Conservation (phyloP, 805 yeast genomes). For the Ogataea pini region DNA sequence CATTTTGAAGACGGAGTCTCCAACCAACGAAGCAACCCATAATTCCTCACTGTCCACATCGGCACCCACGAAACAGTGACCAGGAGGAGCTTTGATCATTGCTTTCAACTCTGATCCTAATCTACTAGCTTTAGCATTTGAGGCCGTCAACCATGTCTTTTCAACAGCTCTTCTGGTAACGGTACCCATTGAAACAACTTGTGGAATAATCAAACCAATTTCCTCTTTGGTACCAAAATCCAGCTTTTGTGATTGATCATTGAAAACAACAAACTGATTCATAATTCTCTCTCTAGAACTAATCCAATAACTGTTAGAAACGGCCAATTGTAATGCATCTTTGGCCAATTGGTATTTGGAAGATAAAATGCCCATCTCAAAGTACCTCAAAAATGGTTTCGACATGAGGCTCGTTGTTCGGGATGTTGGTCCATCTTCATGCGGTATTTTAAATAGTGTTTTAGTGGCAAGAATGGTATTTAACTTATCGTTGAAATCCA, state of each 20-base stretch:
- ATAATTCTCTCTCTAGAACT: constrained; percentile 82
- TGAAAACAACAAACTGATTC: constrained; percentile 81
- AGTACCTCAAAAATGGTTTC: constrained; percentile 67
- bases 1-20: constrained; percentile 83
- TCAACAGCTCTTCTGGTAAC: constrained; percentile 96
- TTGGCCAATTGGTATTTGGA: constrained; percentile 73
- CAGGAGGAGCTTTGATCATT: constrained; percentile 80
- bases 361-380: constrained; percentile 70
- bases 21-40: constrained; percentile 95
- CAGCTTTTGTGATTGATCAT: constrained; percentile 29
- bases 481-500: constrained; percentile 8
- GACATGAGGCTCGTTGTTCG: constrained; percentile 78
- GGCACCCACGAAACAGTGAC: constrained; percentile 94
- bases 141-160: constrained; percentile 96
- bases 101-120: constrained; percentile 94
- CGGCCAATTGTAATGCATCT: constrained; percentile 75
- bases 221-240: constrained; percentile 23
- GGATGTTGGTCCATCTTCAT: constrained; percentile 75
- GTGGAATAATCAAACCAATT: constrained; percentile 80
- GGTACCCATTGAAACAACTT: constrained; percentile 91
- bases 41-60: constrained; percentile 98
- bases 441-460: constrained; percentile 71
- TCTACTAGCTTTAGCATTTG: constrained; percentile 82
- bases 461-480: constrained; percentile 21
- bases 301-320: constrained; percentile 89